Evolutionary conservation across 2,329 filamentous ascomycete genomes (phyloP).

Genomic region (Neofusicoccum laricinum): DNA sequence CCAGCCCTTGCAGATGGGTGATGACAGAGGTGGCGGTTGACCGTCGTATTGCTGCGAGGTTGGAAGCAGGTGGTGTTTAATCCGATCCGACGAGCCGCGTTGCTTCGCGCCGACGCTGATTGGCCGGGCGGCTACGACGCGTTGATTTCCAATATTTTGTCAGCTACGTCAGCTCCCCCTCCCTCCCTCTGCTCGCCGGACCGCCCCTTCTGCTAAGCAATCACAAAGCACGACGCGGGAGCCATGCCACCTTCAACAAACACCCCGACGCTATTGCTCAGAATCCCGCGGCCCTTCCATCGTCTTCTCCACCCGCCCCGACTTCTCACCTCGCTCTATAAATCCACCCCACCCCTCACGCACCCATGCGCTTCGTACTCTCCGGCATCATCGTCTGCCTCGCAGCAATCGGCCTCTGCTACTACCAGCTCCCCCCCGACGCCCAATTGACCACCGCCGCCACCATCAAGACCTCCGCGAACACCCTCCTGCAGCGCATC

Average conservation of each 20-base stretch:
- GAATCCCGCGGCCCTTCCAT: neutral
- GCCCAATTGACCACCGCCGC: slow-evolving; percentile 16
- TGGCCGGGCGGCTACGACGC: neutral
- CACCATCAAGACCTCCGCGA: slow-evolving; percentile 23
- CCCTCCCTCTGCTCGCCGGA: neutral
- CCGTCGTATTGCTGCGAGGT: too few relatives aligned
- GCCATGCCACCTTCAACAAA: neutral
- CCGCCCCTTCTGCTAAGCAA: slow-evolving; percentile 7
- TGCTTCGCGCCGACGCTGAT: neutral
- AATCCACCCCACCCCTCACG: slow-evolving; percentile 23
- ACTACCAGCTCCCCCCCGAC: slow-evolving; percentile 24
- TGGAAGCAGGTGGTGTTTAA: neutral
- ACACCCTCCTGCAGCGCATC: slow-evolving; percentile 38
- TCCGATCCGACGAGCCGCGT: neutral
- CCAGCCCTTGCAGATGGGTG: too few relatives aligned
- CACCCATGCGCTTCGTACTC: slow-evolving; percentile 37
- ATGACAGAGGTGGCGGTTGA: too few relatives aligned
- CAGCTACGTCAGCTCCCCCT: neutral
- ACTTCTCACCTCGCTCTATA: slow-evolving; percentile 23
- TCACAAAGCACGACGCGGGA: slow-evolving; percentile 5
- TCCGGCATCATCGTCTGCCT: slow-evolving; percentile 42
- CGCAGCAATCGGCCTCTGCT: slow-evolving; percentile 38
- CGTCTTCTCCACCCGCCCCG: neutral
- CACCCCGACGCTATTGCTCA: neutral
- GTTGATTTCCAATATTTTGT: slow-evolving; percentile 8